A percentile compares a stretch with the other conserved stretches of the same genome.
phyloP scores from a whole-genome alignment of 75 land plant species.

The Chamaecyparis obtusa region DNA sequence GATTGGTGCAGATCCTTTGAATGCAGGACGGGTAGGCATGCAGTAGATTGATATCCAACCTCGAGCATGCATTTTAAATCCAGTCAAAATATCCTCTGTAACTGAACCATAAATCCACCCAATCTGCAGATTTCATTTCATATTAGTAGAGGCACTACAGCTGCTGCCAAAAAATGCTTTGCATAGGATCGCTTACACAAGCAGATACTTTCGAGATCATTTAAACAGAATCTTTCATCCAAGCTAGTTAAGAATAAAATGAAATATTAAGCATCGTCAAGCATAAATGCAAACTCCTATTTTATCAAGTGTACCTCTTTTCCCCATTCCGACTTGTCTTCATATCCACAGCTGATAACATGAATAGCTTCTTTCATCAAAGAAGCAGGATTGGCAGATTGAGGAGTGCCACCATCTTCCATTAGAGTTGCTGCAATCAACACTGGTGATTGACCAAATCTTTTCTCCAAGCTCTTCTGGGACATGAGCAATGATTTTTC shows the following conservation, averaged over 20 bases:
- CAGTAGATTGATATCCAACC: constrained; percentile 89
- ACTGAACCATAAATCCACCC: constrained; percentile 95
- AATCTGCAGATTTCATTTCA: constrained; percentile 41
- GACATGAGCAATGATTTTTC: constrained; percentile 86
- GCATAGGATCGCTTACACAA: neutral
- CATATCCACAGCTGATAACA: constrained; percentile 98
- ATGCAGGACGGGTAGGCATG: constrained; percentile 81
- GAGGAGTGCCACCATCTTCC: constrained; percentile 88
- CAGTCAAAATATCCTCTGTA: constrained; percentile 91
- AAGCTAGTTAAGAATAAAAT: neutral
- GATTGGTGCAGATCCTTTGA: constrained; percentile 89
- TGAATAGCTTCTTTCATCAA: constrained; percentile 95
- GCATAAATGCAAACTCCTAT: neutral
- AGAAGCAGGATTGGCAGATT: constrained; percentile 70
- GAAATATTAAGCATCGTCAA: neutral
- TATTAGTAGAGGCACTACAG: neutral
- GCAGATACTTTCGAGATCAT: neutral
- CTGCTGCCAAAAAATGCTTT: neutral
- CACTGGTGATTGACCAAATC: constrained; percentile 94
- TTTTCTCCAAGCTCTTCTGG: constrained; percentile 84
- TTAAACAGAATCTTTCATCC: neutral
- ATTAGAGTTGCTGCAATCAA: constrained; percentile 86
- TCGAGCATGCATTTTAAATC: constrained; percentile 88
- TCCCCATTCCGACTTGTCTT: constrained; percentile 98
- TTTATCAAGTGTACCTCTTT: constrained; percentile 66